Evolutionary conservation across 1,139 yeast genomes (phyloP).

Genomic region (Diutina sp.): DNA sequence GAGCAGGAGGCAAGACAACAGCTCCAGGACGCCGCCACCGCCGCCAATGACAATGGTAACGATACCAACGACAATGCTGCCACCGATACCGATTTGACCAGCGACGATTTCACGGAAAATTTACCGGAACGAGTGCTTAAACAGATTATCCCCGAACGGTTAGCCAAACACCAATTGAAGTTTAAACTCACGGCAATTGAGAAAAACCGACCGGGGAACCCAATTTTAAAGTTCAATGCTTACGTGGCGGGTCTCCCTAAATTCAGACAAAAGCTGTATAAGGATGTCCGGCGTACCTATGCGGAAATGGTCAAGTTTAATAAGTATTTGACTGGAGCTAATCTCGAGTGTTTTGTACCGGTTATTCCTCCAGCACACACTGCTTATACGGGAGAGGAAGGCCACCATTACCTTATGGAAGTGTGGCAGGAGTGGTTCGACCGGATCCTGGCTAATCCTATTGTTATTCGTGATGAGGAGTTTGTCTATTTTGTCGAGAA

Average conservation of each 20-base stretch:
- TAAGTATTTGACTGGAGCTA: conserved; percentile 64
- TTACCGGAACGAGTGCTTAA: conserved; percentile 11
- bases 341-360: conserved; percentile 90
- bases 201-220: conserved; percentile 29
- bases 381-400: conserved; percentile 81
- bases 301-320: conserved; percentile 68
- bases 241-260: conserved; percentile 46
- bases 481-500: conserved; percentile 78
- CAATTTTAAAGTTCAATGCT: conserved; percentile 32
- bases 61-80: neutral
- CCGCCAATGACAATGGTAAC: neutral
- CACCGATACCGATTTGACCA: too few relatives aligned
- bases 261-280: conserved; percentile 58
- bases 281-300: conserved; percentile 70
- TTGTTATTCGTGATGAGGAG: conserved; percentile 77
- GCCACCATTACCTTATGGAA: conserved; percentile 39
- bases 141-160: conserved; percentile 39
- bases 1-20: neutral
- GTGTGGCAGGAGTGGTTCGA: conserved; percentile 83
- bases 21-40: neutral
- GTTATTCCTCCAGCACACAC: conserved; percentile 67
- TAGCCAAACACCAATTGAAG: conserved; percentile 20
- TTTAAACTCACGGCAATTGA: conserved; percentile 23
- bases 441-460: conserved; percentile 60
- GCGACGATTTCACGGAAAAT: too few relatives aligned